A percentile compares a stretch with the other conserved stretches of the same genome.
These are phyloP conservation scores for Cordyceps fumosorosea DNA, from an alignment of 2,329 filamentous ascomycete genomes.

Conservation along the genomic window DNA sequence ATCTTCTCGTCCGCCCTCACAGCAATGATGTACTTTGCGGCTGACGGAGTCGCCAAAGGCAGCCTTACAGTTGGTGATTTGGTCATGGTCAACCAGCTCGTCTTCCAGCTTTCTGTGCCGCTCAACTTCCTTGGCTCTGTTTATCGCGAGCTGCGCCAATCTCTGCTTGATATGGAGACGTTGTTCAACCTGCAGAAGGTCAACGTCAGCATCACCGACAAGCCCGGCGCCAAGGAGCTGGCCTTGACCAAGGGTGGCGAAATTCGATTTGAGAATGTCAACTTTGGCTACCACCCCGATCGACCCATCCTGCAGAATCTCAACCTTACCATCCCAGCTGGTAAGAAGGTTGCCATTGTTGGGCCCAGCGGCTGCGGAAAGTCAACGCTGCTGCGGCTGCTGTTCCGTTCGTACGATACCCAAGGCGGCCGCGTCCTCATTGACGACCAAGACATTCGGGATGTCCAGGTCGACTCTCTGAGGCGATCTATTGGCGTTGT, in stretches of 20 bases:
- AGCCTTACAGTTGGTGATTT: slow-evolving; percentile 86
- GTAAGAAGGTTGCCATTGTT: slow-evolving; percentile 92
- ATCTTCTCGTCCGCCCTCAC: slow-evolving; percentile 94
- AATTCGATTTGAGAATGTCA: slow-evolving; percentile 91
- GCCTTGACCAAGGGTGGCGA: slow-evolving; percentile 71
- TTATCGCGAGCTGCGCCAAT: slow-evolving; percentile 91
- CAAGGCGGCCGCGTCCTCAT: slow-evolving; percentile 80
- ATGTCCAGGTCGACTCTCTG: slow-evolving; percentile 75
- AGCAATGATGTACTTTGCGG: slow-evolving; percentile 96
- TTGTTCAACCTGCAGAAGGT: slow-evolving; percentile 97
- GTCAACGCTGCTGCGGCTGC: slow-evolving; percentile 79
- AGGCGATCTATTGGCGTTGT: slow-evolving; percentile 87
- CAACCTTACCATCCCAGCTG: slow-evolving; percentile 82
- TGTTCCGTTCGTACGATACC: slow-evolving; percentile 93
- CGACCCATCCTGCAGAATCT: slow-evolving; percentile 82
- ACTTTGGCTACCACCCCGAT: slow-evolving; percentile 84
- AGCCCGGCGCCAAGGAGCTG: slow-evolving; percentile 65
- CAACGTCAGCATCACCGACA: slow-evolving; percentile 78
- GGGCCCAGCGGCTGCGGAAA: slow-evolving; percentile 95
- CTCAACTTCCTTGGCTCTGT: slow-evolving; percentile 98
- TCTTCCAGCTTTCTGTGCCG: slow-evolving; percentile 94
- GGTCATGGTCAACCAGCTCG: slow-evolving; percentile 97
- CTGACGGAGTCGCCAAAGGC: slow-evolving; percentile 77
- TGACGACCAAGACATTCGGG: slow-evolving; percentile 85
- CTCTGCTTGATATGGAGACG: slow-evolving; percentile 95